Percentiles rank a stretch among this genome's conserved stretches.
phyloP scores from a whole-genome alignment of 2,329 filamentous ascomycete species.

The Neurospora crassa region DNA sequence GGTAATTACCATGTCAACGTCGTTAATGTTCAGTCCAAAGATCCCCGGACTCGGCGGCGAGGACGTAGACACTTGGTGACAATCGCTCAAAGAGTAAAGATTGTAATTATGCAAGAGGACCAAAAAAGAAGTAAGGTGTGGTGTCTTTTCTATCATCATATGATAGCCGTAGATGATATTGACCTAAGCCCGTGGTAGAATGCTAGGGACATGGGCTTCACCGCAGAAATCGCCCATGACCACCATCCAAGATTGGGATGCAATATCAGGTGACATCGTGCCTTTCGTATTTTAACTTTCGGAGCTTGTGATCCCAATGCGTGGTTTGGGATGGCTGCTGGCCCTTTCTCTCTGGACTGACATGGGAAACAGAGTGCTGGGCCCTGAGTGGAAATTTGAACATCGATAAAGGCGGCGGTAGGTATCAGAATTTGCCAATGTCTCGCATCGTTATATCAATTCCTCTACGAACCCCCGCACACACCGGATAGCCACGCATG shows the following conservation, averaged over 20 bases:
- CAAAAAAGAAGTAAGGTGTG: not conserved
- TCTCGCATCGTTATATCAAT: not conserved
- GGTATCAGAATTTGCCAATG: not conserved
- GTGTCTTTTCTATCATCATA: not conserved
- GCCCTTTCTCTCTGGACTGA: not conserved
- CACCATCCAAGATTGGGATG: not conserved
- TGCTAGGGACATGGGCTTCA: not conserved
- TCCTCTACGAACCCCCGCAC: not conserved
- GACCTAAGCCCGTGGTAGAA: not conserved
- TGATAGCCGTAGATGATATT: not conserved
- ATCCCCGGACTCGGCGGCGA: not conserved
- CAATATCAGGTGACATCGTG: not conserved
- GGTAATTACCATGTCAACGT: not conserved
- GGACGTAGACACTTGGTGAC: not conserved
- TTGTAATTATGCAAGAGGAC: not conserved
- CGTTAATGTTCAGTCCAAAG: not conserved
- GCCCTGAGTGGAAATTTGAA: not conserved
- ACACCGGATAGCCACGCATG: not conserved
- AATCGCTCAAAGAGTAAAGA: not conserved
- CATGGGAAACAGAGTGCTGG: not conserved
- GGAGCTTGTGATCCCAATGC: not conserved
- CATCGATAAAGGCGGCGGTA: not conserved
- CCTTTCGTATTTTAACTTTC: not conserved
- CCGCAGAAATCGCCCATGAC: not conserved
- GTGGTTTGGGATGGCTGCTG: not conserved